Percentiles rank a stretch among this genome's conserved stretches.
Evolutionary conservation across 1,284 basidiomycete species (phyloP).

Genomic region (Termitomyces sp.): DNA sequence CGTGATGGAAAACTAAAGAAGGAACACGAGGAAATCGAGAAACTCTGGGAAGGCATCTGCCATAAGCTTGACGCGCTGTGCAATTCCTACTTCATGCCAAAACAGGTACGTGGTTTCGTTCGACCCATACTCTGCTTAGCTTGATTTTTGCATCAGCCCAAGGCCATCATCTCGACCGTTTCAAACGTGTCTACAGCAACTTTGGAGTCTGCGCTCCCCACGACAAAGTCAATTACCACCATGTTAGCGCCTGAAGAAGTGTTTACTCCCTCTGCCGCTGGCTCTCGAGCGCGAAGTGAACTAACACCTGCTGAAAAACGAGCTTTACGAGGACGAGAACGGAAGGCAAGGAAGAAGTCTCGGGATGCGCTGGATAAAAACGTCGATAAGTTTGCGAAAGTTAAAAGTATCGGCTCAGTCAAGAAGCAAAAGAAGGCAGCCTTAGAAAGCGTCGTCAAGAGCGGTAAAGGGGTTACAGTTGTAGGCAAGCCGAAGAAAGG

Average conservation of each 20-base stretch:
- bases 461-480: slow-evolving; percentile 82
- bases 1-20: slow-evolving; percentile 85
- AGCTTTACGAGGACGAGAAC: slow-evolving; percentile 62
- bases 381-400: slow-evolving; percentile 61
- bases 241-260: slow-evolving; percentile 96
- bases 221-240: slow-evolving; percentile 67
- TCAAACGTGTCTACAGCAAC: slow-evolving; percentile 82
- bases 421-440: slow-evolving; percentile 83
- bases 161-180: slow-evolving; percentile 83
- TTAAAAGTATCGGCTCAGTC: slow-evolving; percentile 39
- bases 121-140: slow-evolving; percentile 8
- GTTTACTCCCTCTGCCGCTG: slow-evolving; percentile 54
- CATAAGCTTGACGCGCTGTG: slow-evolving; percentile 90
- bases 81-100: slow-evolving; percentile 95
- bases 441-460: slow-evolving; percentile 74
- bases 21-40: slow-evolving; percentile 85
- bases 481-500: slow-evolving; percentile 67
- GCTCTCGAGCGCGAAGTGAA: slow-evolving; percentile 68
- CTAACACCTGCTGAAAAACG: slow-evolving; percentile 86
- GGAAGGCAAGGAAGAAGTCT: slow-evolving; percentile 71
- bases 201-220: slow-evolving; percentile 89
- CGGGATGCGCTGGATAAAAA: slow-evolving; percentile 66
- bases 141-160: slow-evolving; percentile 56
- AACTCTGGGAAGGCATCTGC: slow-evolving; percentile 82
- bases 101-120: slow-evolving; percentile 57